Conservation (phyloP, 192 early-diverging fungal species). For the Helicostylum pulchrum region DNA sequence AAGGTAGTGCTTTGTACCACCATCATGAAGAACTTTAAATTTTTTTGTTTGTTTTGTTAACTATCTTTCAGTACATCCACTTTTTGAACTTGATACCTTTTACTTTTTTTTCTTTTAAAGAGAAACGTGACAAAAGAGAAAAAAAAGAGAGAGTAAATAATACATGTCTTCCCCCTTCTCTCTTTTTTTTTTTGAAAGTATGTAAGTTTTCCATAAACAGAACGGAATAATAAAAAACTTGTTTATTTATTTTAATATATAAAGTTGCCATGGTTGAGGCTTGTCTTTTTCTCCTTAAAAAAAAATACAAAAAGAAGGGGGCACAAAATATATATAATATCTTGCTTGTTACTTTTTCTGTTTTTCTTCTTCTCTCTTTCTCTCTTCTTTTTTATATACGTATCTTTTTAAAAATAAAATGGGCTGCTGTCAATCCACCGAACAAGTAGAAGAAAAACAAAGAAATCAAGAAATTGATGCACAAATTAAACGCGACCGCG, state of each 20-base stretch:
- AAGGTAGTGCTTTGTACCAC: too few relatives aligned
- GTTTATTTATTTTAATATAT: not conserved
- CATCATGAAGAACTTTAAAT: too few relatives aligned
- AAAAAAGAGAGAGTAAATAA: not conserved
- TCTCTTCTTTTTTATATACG: too few relatives aligned
- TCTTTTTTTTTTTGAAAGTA: too few relatives aligned
- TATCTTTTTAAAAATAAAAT: constrained; percentile 45
- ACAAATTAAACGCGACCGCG: constrained; percentile 79
- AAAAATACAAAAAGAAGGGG: too few relatives aligned
- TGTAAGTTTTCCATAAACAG: not conserved
- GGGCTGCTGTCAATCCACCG: constrained; percentile 87
- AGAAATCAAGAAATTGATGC: constrained; percentile 90
- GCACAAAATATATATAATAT: not conserved
- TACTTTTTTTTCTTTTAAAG: not conserved
- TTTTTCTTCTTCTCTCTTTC: too few relatives aligned
- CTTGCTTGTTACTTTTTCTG: not conserved
- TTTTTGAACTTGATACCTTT: too few relatives aligned
- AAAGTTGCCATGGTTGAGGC: too few relatives aligned
- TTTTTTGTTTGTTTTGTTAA: too few relatives aligned
- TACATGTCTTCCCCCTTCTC: too few relatives aligned
- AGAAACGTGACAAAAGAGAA: not conserved
- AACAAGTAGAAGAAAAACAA: constrained; percentile 80
- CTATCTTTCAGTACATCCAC: too few relatives aligned
- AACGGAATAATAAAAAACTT: not conserved
- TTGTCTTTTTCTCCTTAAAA: too few relatives aligned